Evolutionary conservation across 1,139 yeast species (phyloP).

Genomic region (Yamadazyma oceani): DNA sequence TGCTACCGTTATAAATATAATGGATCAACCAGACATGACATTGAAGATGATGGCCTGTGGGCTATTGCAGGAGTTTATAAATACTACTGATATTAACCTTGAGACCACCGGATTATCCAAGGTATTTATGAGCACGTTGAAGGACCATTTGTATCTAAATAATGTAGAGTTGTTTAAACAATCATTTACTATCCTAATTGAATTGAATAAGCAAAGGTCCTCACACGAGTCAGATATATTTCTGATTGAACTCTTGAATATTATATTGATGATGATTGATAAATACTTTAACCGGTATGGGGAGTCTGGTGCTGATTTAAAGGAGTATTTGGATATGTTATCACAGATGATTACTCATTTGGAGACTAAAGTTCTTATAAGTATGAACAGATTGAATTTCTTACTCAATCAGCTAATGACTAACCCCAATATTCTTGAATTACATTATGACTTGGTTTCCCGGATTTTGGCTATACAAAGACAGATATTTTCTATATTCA

Average conservation of each 20-base stretch:
- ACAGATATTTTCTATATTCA: slow-evolving; percentile 12
- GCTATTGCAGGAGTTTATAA: slow-evolving; percentile 26
- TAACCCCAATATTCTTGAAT: slow-evolving; percentile 27
- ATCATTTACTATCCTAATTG: slow-evolving; percentile 3
- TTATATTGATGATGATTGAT: slow-evolving; percentile 14
- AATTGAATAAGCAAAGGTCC: slow-evolving; percentile 3
- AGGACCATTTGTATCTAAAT: not conserved
- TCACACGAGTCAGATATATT: slow-evolving; percentile 3
- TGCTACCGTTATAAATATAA: slow-evolving; percentile 48
- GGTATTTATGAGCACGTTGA: slow-evolving; percentile 29
- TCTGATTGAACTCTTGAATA: slow-evolving; percentile 12
- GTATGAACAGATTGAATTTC: slow-evolving; percentile 31
- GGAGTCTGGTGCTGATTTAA: slow-evolving; percentile 7
- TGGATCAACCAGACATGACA: slow-evolving; percentile 50
- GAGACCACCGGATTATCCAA: slow-evolving; percentile 40
- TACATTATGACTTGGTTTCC: slow-evolving; percentile 13
- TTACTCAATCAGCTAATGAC: slow-evolving; percentile 30
- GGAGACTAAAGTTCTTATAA: slow-evolving; percentile 16
- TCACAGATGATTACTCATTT: slow-evolving; percentile 3
- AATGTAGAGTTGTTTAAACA: not conserved
- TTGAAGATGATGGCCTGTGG: slow-evolving; percentile 46
- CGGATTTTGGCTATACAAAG: slow-evolving; percentile 22
- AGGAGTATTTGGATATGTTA: slow-evolving; percentile 8
- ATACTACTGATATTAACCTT: slow-evolving; percentile 19
- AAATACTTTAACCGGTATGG: slow-evolving; percentile 15